Evolutionary conservation across 768 basidiomycete species (phyloP), one percentile per base, ranked within the genome.

Genomic region (Termitomyces bulborhizus): DNA sequence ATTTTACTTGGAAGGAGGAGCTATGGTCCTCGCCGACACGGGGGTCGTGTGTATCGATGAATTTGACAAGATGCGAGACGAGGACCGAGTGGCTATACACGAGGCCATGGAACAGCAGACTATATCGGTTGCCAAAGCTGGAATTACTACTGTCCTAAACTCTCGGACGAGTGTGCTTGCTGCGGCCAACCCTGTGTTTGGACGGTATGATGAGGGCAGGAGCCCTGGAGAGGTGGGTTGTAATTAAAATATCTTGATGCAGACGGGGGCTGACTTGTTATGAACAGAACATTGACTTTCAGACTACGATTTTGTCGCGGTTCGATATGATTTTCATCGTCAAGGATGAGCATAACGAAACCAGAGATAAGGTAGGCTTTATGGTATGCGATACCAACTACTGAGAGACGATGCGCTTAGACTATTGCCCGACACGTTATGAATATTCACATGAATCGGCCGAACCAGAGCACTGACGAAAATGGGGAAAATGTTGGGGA

Each of bases 301-400:
- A 97, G 73, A 97, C 95, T 6, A 98, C 97, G 1, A 98, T 99
- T 61, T 71, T 99, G 66, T 98, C 95, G 46, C 89, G 97, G 54
- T 99, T 99, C 70, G 97, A 99, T 68, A 96, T 99, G 95, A 98
- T 99, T 63, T 99, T 98, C 76, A 96, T 99, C 60, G 89, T 99
- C 57, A 93, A 90, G 68, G 97, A 99, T 64, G 94, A 98, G 65
- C 97, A 99, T 68, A 93, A 98, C 66, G 97, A 98, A 69, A 75
- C 78, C 40, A 82, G 97, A 46, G 97, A 99, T 69, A 84, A 86
- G 69, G 94, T 92, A 27, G 9, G 55, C 4, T 4, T 29, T 12
- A 2, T 12, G 6, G 15, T 18, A 2, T 6, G 42, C 3, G 26
- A 4, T 27, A 7, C 29, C 27, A 11, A 18, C 4, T 3, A 21